A percentile compares a stretch with the other conserved stretches of the same genome.
Conservation (phyloP, 768 basidiomycete species). For the Suillus tomentosus region DNA sequence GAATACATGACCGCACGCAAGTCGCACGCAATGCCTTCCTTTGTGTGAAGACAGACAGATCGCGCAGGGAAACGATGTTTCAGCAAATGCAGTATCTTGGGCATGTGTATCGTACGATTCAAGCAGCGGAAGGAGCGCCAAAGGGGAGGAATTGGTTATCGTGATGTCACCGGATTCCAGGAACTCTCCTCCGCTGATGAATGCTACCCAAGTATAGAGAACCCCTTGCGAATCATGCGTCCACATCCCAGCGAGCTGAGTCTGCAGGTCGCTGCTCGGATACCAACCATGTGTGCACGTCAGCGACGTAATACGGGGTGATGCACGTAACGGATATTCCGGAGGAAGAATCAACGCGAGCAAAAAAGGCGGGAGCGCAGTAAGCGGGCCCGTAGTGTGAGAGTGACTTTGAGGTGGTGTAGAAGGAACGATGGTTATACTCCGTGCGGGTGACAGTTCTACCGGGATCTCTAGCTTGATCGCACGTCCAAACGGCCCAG, state of each 20-base stretch:
- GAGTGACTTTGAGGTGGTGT: slow-evolving; percentile 10
- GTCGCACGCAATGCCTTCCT: slow-evolving; percentile 71
- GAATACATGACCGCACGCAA: slow-evolving; percentile 78
- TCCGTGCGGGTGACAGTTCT: slow-evolving; percentile 50
- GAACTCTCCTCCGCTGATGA: slow-evolving; percentile 67
- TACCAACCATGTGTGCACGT: slow-evolving; percentile 65
- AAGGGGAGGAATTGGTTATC: slow-evolving; percentile 59
- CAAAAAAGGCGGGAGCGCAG: slow-evolving; percentile 64
- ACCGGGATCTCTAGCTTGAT: slow-evolving; percentile 68
- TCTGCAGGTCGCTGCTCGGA: slow-evolving; percentile 38
- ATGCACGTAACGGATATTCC: slow-evolving; percentile 52
- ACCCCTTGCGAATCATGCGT: slow-evolving; percentile 54
- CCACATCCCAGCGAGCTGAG: slow-evolving; percentile 58
- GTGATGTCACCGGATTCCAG: slow-evolving; percentile 46
- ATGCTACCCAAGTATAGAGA: slow-evolving; percentile 74
- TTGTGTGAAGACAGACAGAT: slow-evolving; percentile 77
- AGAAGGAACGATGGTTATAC: slow-evolving; percentile 36
- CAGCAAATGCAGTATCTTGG: slow-evolving; percentile 56
- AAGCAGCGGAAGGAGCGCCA: slow-evolving; percentile 50
- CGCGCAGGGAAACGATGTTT: slow-evolving; percentile 67
- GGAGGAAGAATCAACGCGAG: slow-evolving; percentile 55
- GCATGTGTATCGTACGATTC: slow-evolving; percentile 48
- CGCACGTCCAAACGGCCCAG: slow-evolving; percentile 34
- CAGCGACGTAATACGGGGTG: slow-evolving; percentile 58
- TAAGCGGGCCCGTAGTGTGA: slow-evolving; percentile 32